phyloP scores from a whole-genome alignment of 106 monocot species.

The Acorus gramineus region DNA sequence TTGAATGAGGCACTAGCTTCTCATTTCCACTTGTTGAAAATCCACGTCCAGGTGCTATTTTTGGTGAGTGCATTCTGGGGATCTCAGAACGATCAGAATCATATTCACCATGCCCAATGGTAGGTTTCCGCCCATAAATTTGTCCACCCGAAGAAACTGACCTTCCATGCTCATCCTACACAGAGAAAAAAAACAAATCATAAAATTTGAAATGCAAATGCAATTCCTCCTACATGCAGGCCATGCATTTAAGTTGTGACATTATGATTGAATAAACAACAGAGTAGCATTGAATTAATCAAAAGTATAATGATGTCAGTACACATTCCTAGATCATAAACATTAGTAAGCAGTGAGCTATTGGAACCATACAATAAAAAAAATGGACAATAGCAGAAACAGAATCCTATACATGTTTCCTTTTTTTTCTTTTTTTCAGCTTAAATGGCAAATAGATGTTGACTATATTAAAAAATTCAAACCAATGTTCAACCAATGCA shows the following conservation, averaged over 20 bases:
- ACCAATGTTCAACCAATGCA: no score
- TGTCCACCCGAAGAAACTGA: slow-evolving; percentile 23
- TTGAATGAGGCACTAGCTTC: slow-evolving; percentile 16
- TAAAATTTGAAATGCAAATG: no score
- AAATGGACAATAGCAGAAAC: no score
- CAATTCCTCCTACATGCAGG: no score
- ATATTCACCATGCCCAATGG: slow-evolving; percentile 12
- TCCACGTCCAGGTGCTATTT: not conserved
- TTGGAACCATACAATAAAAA: no score
- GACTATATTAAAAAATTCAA: no score
- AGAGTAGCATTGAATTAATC: not conserved
- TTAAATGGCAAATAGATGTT: no score
- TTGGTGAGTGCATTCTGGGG: slow-evolving; percentile 14
- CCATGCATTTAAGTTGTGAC: no score
- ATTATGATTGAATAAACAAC: not conserved
- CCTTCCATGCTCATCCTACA: slow-evolving; percentile 19
- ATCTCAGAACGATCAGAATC: slow-evolving; percentile 28
- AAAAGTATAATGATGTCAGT: slow-evolving; percentile 1
- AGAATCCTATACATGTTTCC: no score
- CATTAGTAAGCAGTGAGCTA: no score
- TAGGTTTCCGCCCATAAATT: slow-evolving; percentile 16
- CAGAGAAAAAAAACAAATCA: not conserved
- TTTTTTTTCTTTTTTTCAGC: no score
- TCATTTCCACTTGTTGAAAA: slow-evolving; percentile 14
- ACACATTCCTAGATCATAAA: no score